Evolutionary conservation across 371 early-diverging fungal species (phyloP).

Genomic region (Mucor velutinosus): DNA sequence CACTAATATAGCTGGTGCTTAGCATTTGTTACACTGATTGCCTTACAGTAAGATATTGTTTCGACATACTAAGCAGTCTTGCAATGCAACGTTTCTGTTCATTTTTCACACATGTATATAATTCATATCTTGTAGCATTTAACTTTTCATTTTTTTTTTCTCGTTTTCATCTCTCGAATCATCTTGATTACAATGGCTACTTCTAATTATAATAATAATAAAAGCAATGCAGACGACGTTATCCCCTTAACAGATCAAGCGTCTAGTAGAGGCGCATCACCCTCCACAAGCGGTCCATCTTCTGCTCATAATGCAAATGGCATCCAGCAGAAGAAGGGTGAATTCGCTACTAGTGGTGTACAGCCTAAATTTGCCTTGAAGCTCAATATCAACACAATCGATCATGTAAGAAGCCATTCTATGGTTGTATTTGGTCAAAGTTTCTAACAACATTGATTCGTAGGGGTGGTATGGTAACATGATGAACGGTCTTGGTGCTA

Average conservation of each 20-base stretch:
- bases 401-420: constrained; percentile 4
- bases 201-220: not conserved
- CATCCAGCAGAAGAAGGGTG: constrained; percentile 4
- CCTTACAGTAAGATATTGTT: not conserved
- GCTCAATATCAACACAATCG: constrained; percentile 25
- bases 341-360: constrained; percentile 24
- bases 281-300: not conserved
- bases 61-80: not conserved
- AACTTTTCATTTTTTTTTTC: not conserved
- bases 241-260: constrained; percentile 7
- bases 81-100: not conserved
- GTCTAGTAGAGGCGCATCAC: not conserved
- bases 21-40: not conserved
- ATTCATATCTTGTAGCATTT: not conserved
- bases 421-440: not conserved
- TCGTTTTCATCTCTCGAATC: not conserved
- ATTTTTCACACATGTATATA: constrained; percentile 3
- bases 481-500: constrained; percentile 51
- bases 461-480: constrained; percentile 53
- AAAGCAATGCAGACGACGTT: not conserved
- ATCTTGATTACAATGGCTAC: not conserved
- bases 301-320: not conserved
- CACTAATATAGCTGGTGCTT: not conserved
- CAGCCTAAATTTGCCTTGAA: constrained; percentile 38
- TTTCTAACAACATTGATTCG: not conserved